A percentile compares a stretch with the other conserved stretches of the same genome.
These are phyloP conservation scores for Corniculantispora saksenae DNA, from an alignment of 2,329 filamentous ascomycete genomes.

Conservation along the genomic window DNA sequence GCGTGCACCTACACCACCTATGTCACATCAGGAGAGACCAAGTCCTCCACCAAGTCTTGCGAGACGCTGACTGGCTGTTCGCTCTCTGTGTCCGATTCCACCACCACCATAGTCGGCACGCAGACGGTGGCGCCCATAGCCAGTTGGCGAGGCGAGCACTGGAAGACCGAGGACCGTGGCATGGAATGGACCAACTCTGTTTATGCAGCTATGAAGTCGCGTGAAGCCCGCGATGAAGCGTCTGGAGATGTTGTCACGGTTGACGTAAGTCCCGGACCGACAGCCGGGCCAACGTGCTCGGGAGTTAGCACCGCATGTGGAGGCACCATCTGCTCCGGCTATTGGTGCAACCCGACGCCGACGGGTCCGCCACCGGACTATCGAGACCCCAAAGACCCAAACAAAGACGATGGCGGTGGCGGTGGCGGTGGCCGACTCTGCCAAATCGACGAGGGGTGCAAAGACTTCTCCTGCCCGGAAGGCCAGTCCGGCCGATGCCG, in stretches of 20 bases:
- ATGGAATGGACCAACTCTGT: constrained; percentile 19
- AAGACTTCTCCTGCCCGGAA: too few species aligned
- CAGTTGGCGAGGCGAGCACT: constrained; percentile 11
- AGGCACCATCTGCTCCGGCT: constrained; percentile 26
- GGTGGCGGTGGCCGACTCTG: too few species aligned
- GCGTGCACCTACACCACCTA: constrained; percentile 16
- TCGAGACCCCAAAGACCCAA: constrained; percentile 28
- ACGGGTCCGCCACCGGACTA: constrained; percentile 22
- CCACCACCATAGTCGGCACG: constrained; percentile 17
- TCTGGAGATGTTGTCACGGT: neutral
- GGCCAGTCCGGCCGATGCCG: too few species aligned
- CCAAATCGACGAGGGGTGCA: too few species aligned
- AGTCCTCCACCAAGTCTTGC: constrained; percentile 20
- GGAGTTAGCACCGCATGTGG: constrained; percentile 22
- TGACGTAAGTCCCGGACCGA: constrained; percentile 18
- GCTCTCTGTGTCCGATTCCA: constrained; percentile 21
- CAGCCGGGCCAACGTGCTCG: constrained; percentile 22
- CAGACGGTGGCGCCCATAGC: constrained; percentile 20
- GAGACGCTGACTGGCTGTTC: constrained; percentile 22
- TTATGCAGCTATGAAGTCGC: neutral
- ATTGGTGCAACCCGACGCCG: constrained; percentile 25
- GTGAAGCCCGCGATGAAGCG: constrained; percentile 1
- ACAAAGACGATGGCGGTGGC: too few species aligned
- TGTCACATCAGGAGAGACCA: constrained; percentile 15
- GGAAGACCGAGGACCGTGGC: neutral